A percentile compares a stretch with the other conserved stretches of the same genome.
Evolutionary conservation across 331 rosid species (phyloP).

Genomic region (Saraca asoca): DNA sequence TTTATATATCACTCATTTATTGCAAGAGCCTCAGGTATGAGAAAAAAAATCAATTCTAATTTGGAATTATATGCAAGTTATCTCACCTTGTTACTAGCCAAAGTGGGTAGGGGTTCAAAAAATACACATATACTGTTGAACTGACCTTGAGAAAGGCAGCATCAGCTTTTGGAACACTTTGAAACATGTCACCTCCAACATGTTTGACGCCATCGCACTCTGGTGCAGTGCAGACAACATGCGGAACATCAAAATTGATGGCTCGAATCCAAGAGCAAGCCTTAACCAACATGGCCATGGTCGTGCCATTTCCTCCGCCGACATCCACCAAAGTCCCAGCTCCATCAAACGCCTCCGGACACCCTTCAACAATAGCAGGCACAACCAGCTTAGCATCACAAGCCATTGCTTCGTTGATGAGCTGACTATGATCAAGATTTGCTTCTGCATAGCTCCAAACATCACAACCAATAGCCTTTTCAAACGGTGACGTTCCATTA

Average conservation of each 20-base stretch:
- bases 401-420: constrained; percentile 71
- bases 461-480: constrained; percentile 56
- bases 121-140: background rate
- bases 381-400: constrained; percentile 47
- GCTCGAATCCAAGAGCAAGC: constrained; percentile 49
- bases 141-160: constrained; percentile 60
- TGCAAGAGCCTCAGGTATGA: too few species aligned
- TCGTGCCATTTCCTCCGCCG: constrained; percentile 76
- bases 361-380: constrained; percentile 38
- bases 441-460: constrained; percentile 47
- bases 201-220: constrained; percentile 35
- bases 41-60: too few species aligned
- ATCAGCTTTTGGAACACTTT: constrained; percentile 62
- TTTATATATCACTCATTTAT: too few species aligned
- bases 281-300: constrained; percentile 35
- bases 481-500: constrained; percentile 34
- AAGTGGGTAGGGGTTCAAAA: background rate
- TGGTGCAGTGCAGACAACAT: constrained; percentile 48
- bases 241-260: constrained; percentile 74
- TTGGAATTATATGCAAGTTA: too few species aligned
- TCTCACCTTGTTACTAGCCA: too few species aligned
- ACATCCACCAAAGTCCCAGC: constrained; percentile 61
- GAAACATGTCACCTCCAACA: constrained; percentile 64
- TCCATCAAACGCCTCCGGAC: constrained; percentile 50
- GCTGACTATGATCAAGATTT: constrained; percentile 40